phyloP scores from a whole-genome alignment of 495 filamentous ascomycete species.

The Podospora pseudoanserina region DNA sequence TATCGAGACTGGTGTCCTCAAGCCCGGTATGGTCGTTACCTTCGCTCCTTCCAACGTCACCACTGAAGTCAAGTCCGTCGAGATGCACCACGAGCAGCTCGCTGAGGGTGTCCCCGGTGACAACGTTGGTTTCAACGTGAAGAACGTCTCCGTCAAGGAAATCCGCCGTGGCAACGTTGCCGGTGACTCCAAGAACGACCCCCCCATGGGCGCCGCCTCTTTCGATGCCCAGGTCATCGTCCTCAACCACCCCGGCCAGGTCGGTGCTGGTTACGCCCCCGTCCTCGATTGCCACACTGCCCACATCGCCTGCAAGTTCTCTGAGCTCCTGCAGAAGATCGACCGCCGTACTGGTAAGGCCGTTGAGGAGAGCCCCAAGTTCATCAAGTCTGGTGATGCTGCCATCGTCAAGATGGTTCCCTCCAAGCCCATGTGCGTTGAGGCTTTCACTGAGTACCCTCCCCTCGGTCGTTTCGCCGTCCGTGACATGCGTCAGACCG shows the following conservation, averaged over 20 bases:
- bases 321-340: constrained; percentile 98
- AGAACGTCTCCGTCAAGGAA: constrained; percentile 99
- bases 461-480: constrained; percentile 98
- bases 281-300: constrained; percentile 99
- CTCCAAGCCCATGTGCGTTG: constrained; percentile 99
- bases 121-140: constrained; percentile 99
- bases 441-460: constrained; percentile 99
- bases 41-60: constrained; percentile 97
- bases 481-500: constrained; percentile 89
- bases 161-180: constrained; percentile 99
- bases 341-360: constrained; percentile 99
- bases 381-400: constrained; percentile 99
- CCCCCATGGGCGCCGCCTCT: constrained; percentile 77
- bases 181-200: constrained; percentile 99
- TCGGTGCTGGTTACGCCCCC: constrained; percentile 97
- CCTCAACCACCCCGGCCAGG: constrained; percentile 99
- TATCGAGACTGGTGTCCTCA: constrained; percentile 99
- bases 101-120: constrained; percentile 93
- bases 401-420: constrained; percentile 99
- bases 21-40: constrained; percentile 96
- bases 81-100: constrained; percentile 99
- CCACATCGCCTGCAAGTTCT: constrained; percentile 99
- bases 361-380: constrained; percentile 86
- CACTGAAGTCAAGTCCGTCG: constrained; percentile 99
- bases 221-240: constrained; percentile 99